Conservation (phyloP, 495 filamentous ascomycete species). For the Cercophora newfieldiana region DNA sequence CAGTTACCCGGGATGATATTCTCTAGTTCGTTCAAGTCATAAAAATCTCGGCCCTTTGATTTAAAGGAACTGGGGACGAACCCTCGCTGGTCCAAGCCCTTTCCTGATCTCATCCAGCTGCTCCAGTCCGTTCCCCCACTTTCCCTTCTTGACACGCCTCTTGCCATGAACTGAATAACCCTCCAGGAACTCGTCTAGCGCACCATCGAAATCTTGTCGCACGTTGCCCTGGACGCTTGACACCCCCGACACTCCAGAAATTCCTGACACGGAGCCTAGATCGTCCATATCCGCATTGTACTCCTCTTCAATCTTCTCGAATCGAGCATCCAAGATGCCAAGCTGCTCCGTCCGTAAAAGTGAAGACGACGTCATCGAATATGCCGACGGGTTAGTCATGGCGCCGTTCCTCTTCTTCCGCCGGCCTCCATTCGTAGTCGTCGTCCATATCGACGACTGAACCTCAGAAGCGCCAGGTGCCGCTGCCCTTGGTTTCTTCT, state of each 20-base stretch:
- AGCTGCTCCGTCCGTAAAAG: slow-evolving; percentile 87
- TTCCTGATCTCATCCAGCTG: slow-evolving; percentile 89
- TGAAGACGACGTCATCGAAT: slow-evolving; percentile 96
- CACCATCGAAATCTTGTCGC: slow-evolving; percentile 74
- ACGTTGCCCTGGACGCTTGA: slow-evolving; percentile 59
- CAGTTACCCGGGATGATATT: not conserved
- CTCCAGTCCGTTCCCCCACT: slow-evolving; percentile 74
- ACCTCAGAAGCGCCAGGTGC: slow-evolving; percentile 55
- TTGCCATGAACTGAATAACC: slow-evolving; percentile 74
- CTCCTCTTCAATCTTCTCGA: slow-evolving; percentile 83
- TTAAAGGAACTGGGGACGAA: slow-evolving; percentile 19
- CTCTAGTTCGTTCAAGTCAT: not conserved
- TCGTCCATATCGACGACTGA: slow-evolving; percentile 77
- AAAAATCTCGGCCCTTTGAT: not conserved
- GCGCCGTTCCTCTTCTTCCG: slow-evolving; percentile 91
- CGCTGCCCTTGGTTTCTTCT: slow-evolving; percentile 41
- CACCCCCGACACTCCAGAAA: slow-evolving; percentile 46
- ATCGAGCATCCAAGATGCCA: slow-evolving; percentile 80
- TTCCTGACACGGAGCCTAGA: slow-evolving; percentile 47
- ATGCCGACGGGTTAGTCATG: slow-evolving; percentile 80
- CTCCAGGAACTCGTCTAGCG: slow-evolving; percentile 92
- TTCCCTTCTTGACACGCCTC: slow-evolving; percentile 79
- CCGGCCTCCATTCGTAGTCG: slow-evolving; percentile 69
- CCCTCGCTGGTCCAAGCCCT: slow-evolving; percentile 71
- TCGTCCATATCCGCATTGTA: slow-evolving; percentile 76